Percentiles rank a stretch among this genome's conserved stretches.
Conservation (phyloP, 1,139 yeast genomes). For the Nematodospora anomalae region DNA sequence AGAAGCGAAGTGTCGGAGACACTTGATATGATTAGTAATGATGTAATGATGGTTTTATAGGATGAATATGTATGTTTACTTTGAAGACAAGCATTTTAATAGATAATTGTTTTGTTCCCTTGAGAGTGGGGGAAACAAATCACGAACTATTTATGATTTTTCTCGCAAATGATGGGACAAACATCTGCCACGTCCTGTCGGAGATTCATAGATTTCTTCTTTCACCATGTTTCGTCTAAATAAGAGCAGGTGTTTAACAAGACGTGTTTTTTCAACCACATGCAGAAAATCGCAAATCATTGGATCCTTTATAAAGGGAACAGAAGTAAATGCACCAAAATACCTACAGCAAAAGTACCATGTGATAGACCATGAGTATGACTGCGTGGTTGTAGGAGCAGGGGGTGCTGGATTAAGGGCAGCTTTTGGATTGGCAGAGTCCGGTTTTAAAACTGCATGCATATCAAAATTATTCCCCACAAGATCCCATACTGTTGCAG, state of each 20-base stretch:
- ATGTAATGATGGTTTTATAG: neutral
- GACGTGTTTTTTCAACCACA: constrained; percentile 5
- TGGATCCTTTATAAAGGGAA: constrained; percentile 47
- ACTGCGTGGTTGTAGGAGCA: constrained; percentile 96
- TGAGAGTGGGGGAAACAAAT: no score
- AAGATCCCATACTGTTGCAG: constrained; percentile 98
- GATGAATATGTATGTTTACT: neutral
- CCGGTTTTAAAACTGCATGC: constrained; percentile 97
- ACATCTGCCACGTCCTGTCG: no score
- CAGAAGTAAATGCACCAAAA: constrained; percentile 44
- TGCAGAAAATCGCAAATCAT: constrained; percentile 29
- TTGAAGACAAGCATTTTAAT: no score
- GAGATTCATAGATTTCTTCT: no score
- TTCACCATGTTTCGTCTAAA: neutral
- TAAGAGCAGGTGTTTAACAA: neutral
- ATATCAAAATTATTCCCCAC: constrained; percentile 96
- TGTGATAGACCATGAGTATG: constrained; percentile 94
- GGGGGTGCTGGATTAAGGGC: constrained; percentile 99
- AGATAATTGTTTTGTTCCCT: no score
- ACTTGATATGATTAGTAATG: constrained; percentile 2
- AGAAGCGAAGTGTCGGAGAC: neutral
- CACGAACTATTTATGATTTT: no score
- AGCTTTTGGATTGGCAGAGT: constrained; percentile 94
- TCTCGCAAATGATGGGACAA: no score
- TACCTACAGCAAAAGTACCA: constrained; percentile 75